Percentiles rank a stretch among this genome's conserved stretches.
phyloP scores from a whole-genome alignment of 257 asterid species.

The Solanum paucissectum region DNA sequence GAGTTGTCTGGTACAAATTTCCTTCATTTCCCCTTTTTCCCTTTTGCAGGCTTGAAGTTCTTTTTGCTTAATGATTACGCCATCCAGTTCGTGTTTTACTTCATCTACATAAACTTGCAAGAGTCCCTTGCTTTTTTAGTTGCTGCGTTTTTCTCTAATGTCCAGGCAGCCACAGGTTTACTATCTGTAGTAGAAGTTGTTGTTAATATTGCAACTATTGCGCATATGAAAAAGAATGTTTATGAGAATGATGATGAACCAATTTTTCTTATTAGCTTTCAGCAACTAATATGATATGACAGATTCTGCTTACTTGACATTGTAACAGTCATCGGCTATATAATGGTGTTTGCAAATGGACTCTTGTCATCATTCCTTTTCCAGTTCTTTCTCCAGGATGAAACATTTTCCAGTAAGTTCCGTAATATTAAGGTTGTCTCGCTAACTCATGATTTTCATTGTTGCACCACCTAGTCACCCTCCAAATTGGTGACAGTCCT shows the following conservation, averaged over 20 bases:
- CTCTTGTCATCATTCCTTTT: conserved; percentile 91
- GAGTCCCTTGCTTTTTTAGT: conserved; percentile 73
- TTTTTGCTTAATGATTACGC: conserved; percentile 74
- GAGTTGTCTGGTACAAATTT: not conserved
- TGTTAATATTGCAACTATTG: not conserved
- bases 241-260: not conserved
- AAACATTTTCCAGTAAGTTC: conserved; percentile 85
- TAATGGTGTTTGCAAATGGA: conserved; percentile 80
- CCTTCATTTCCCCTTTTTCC: not conserved
- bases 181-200: not conserved
- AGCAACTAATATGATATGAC: not conserved
- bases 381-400: conserved; percentile 76
- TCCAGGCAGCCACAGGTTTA: conserved; percentile 82
- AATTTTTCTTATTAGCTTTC: not conserved
- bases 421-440: not conserved
- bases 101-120: conserved; percentile 93
- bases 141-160: conserved; percentile 64
- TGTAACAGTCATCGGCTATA: conserved; percentile 71
- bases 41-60: conserved; percentile 70
- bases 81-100: conserved; percentile 85
- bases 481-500: not conserved
- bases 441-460: not conserved
- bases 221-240: not conserved
- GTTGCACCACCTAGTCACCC: not conserved
- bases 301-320: not conserved